These are phyloP conservation scores for Geosmithia flava DNA, from an alignment of 2,329 filamentous ascomycete species.

Conservation along the genomic window DNA sequence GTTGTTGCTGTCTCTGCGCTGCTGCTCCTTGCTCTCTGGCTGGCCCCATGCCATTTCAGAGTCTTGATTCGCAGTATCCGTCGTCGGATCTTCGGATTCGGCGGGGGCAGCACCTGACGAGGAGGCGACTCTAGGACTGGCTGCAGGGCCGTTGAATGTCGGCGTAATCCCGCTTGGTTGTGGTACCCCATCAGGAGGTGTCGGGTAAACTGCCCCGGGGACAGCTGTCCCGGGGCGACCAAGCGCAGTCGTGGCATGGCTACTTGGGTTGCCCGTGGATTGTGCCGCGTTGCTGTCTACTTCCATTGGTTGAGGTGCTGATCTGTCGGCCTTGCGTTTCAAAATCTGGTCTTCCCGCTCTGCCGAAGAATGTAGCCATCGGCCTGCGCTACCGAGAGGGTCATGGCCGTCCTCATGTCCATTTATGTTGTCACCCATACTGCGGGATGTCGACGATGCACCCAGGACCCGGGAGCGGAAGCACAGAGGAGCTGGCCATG, in stretches of 20 bases:
- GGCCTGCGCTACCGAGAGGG: constrained; percentile 31
- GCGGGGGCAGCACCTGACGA: constrained; percentile 7
- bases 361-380: constrained; percentile 30
- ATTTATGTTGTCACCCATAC: constrained; percentile 24
- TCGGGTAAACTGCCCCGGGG: constrained; percentile 53
- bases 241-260: constrained; percentile 37
- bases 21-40: constrained; percentile 27
- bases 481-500: constrained; percentile 42
- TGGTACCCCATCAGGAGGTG: constrained; percentile 55
- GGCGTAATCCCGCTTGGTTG: constrained; percentile 38
- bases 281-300: constrained; percentile 27
- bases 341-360: constrained; percentile 34
- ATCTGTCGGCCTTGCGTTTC: constrained; percentile 38
- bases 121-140: constrained; percentile 39
- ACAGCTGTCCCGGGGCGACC: constrained; percentile 34
- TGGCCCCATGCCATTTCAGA: constrained; percentile 1
- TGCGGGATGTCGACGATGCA: constrained; percentile 19
- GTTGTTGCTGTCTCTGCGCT: constrained; percentile 21
- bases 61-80: constrained; percentile 11
- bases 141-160: constrained; percentile 40
- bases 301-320: constrained; percentile 26
- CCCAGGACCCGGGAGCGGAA: constrained; percentile 35
- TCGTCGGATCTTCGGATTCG: constrained; percentile 18
- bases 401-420: constrained; percentile 32
- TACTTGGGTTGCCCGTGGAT: constrained; percentile 26